Evolutionary conservation across 2,329 filamentous ascomycete genomes (phyloP).

Genomic region (Pyrenophora graminea): DNA sequence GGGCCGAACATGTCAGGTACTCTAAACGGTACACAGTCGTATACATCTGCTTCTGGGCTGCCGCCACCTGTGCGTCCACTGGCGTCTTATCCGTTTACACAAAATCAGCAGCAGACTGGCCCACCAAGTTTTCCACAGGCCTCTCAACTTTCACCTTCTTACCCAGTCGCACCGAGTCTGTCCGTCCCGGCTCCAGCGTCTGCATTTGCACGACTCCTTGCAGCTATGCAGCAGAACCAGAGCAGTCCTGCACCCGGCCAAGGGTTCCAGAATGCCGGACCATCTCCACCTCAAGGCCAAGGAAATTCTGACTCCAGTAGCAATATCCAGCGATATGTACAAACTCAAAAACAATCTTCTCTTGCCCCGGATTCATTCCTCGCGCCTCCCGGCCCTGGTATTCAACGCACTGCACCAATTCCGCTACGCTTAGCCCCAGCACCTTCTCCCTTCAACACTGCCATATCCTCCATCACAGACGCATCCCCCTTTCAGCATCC

Average conservation of each 20-base stretch:
- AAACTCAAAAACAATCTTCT: not conserved
- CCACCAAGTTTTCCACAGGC: not conserved
- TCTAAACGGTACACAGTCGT: not conserved
- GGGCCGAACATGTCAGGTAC: not conserved
- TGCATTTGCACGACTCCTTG: constrained; percentile 4
- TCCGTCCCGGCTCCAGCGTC: not conserved
- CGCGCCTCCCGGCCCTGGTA: constrained; percentile 5
- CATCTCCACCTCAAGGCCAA: not conserved
- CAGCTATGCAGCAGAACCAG: not conserved
- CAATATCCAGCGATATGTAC: not conserved
- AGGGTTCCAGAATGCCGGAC: not conserved
- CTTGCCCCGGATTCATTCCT: not conserved
- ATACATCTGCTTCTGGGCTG: not conserved
- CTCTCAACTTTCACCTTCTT: not conserved
- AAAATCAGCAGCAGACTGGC: not conserved
- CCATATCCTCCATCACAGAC: constrained; percentile 15
- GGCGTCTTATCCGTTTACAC: not conserved
- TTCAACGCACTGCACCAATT: constrained; percentile 21
- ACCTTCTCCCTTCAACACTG: constrained; percentile 12
- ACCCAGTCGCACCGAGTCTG: not conserved
- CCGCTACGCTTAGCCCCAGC: constrained; percentile 8
- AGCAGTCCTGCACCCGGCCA: not conserved
- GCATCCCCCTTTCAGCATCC: constrained; percentile 17
- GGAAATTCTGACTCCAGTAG: not conserved
- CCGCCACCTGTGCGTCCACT: not conserved